A percentile compares a stretch with the other conserved stretches of the same genome.
phyloP scores from a whole-genome alignment of 495 filamentous ascomycete genomes.

The Tetracladium setigerum region DNA sequence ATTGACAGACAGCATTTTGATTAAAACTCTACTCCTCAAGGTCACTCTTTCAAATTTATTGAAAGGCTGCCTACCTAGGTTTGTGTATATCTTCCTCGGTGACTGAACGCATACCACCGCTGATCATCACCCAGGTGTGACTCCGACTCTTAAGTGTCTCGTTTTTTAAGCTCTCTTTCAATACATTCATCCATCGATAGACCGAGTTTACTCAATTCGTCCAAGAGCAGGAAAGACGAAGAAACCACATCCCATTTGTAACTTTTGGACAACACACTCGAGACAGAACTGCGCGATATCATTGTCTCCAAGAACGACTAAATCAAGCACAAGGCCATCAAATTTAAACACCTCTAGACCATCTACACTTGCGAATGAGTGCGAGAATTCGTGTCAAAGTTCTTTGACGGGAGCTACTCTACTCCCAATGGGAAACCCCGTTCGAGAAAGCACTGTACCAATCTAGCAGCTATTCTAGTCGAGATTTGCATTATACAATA shows the following conservation, averaged over 20 bases:
- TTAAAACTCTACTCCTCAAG: conserved; percentile 56
- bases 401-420: too few relatives aligned
- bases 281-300: conserved; percentile 53
- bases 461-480: too few relatives aligned
- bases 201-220: conserved; percentile 39
- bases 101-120: too few relatives aligned
- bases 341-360: conserved; percentile 81
- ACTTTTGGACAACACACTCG: conserved; percentile 45
- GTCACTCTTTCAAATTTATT: conserved; percentile 45
- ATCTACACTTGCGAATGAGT: conserved; percentile 62
- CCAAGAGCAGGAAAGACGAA: conserved; percentile 34
- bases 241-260: conserved; percentile 45
- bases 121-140: conserved; percentile 40
- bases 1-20: conserved; percentile 52
- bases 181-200: conserved; percentile 61
- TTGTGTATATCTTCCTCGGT: too few relatives aligned
- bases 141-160: conserved; percentile 47
- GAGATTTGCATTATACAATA: too few relatives aligned
- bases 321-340: conserved; percentile 72
- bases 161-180: conserved; percentile 50
- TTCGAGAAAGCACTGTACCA: too few relatives aligned
- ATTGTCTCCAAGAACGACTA: conserved; percentile 75
- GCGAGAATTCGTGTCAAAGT: too few relatives aligned
- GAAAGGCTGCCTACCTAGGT: conserved; percentile 35
- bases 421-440: too few relatives aligned